These are phyloP conservation scores for Athelia psychrophila DNA, from an alignment of 1,284 basidiomycete species.

Conservation along the genomic window DNA sequence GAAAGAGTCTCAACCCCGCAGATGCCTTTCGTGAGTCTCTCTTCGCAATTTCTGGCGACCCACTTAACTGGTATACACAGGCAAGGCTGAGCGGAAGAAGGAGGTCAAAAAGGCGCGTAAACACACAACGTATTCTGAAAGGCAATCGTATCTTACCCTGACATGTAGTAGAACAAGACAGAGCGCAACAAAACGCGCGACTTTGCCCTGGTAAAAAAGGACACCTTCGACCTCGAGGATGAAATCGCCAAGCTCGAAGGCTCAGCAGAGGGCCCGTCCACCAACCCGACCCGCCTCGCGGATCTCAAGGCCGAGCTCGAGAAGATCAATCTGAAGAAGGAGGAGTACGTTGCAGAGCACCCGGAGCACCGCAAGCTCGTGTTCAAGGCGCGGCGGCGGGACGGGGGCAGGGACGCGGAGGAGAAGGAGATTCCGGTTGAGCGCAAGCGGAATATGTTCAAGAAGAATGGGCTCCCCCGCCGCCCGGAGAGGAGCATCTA, in stretches of 20 bases:
- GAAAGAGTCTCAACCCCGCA: conserved; percentile 79
- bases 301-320: conserved; percentile 77
- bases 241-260: conserved; percentile 66
- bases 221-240: conserved; percentile 75
- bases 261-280: conserved; percentile 35
- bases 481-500: conserved; percentile 91
- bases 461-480: conserved; percentile 77
- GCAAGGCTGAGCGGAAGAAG: conserved; percentile 85
- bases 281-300: conserved; percentile 53
- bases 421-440: conserved; percentile 37
- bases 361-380: conserved; percentile 85
- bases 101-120: conserved; percentile 82
- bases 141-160: conserved; percentile 13
- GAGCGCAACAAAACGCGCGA: conserved; percentile 76
- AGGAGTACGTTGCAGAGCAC: conserved; percentile 87
- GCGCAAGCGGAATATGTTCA: conserved; percentile 66
- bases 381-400: conserved; percentile 48
- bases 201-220: conserved; percentile 83
- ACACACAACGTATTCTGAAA: conserved; percentile 4
- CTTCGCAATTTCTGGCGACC: conserved; percentile 6
- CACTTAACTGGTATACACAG: conserved; percentile 34
- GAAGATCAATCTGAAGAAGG: conserved; percentile 81
- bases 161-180: conserved; percentile 81
- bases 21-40: conserved; percentile 69
- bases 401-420: conserved; percentile 39